Base-by-base conservation (phyloP, 2,329 filamentous ascomycete species). In the Colletotrichum sp. region DNA sequence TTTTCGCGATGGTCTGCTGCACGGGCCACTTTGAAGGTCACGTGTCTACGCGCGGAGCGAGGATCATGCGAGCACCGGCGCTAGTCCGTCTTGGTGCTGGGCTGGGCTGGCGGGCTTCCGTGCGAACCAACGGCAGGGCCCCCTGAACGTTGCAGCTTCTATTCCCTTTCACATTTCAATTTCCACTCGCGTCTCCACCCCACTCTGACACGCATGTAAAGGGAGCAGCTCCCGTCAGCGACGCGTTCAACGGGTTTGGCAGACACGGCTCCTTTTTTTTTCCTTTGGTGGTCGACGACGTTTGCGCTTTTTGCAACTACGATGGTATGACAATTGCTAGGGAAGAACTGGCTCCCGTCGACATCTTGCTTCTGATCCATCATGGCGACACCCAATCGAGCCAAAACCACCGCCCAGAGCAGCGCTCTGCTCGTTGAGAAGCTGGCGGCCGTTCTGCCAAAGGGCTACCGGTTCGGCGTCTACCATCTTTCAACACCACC, bases 401-500 rank as follows among this genome's bases (percentile, higher is more conserved):
- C 29, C 51, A 64, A 73, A 54, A 66, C 69, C 72, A 63, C 72
- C 21, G 67, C 78, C 58, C 78, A 76, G 71, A 80, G 79, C 75
- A 79, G 77, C 62, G 76, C 79, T 8, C 69, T 70, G 15, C 81
- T 88, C 5, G 76, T 81, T 51, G 81, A 83, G 47, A 83, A 81
- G 73, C 84, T 91, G 13, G 86, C 87, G 8, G 79, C 82, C 3
- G 85, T 87, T 13, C 86, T 93, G 12, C 91, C 91, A 12, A 86
- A 87, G 74, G 87, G 84, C 76, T 81, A 83, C 79, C 84, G 80
- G 16, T 94, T 98, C 81, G 92, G 89, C 76, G 88, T 96, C 79
- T 93, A 97, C 82, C 96, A 99, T 85, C 86, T 98, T 78, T 98
- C 95, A 29, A 98, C 96, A 7, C 93, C 94, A 16, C 94, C 96